These are phyloP conservation scores for Penicillium freii DNA, from an alignment of 2,329 filamentous ascomycete species.

Conservation along the genomic window DNA sequence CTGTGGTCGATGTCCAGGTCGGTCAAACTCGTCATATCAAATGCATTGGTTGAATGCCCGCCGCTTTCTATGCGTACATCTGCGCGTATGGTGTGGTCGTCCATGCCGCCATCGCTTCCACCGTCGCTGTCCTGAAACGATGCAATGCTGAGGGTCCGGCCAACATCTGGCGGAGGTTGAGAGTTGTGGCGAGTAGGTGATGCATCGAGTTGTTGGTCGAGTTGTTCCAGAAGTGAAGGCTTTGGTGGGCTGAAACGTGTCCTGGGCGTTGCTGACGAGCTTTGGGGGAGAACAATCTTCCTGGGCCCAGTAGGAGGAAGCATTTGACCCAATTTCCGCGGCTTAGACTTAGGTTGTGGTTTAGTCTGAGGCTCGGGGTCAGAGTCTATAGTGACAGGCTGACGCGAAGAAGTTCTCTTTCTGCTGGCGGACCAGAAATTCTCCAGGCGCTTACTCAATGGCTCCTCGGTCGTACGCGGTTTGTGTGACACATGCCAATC, in stretches of 20 bases:
- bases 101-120: conserved; percentile 14
- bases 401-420: conserved; percentile 14
- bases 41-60: conserved; percentile 28
- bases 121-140: conserved; percentile 23
- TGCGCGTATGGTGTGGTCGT: conserved; percentile 26
- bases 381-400: not conserved
- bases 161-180: conserved; percentile 30
- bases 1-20: conserved; percentile 31
- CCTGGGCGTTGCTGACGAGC: conserved; percentile 36
- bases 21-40: conserved; percentile 36
- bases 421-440: conserved; percentile 41
- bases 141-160: conserved; percentile 20
- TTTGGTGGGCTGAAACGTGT: conserved; percentile 43
- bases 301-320: conserved; percentile 26
- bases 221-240: conserved; percentile 39
- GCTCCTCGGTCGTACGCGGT: conserved; percentile 30
- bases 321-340: conserved; percentile 26
- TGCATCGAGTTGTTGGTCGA: conserved; percentile 38
- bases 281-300: conserved; percentile 36
- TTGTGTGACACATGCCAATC: conserved; percentile 32
- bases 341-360: conserved; percentile 6
- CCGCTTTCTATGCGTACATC: conserved; percentile 26
- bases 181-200: conserved; percentile 37
- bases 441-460: conserved; percentile 39
- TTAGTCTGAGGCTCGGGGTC: conserved; percentile 4